Evolutionary conservation across 2,329 filamentous ascomycete species (phyloP).

Genomic region (Ascochyta pisi): DNA sequence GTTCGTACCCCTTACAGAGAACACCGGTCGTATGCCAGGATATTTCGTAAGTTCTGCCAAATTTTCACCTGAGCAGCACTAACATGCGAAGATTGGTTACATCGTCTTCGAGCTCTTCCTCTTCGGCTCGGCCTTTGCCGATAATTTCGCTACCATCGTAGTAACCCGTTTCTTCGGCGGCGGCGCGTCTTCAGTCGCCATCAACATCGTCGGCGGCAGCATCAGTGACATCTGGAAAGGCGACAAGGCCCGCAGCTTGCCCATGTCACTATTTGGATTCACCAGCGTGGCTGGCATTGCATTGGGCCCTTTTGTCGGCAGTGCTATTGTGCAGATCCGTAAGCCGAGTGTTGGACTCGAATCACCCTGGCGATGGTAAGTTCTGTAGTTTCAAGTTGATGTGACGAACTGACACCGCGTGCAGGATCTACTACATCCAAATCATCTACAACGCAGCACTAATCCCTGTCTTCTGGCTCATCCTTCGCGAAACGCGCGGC

Average conservation of each 20-base stretch:
- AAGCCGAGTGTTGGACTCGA: constrained; percentile 32
- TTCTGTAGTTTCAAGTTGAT: background rate
- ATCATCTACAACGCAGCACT: constrained; percentile 53
- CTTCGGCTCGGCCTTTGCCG: constrained; percentile 52
- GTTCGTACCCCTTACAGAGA: constrained; percentile 52
- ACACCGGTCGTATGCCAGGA: constrained; percentile 54
- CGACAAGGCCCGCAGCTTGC: constrained; percentile 51
- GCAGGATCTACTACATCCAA: constrained; percentile 55
- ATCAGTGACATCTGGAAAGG: constrained; percentile 48
- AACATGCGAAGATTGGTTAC: constrained; percentile 39
- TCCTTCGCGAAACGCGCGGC: constrained; percentile 52
- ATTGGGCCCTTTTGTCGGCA: constrained; percentile 53
- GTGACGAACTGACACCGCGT: background rate
- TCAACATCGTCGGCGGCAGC: constrained; percentile 47
- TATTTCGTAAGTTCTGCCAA: constrained; percentile 43
- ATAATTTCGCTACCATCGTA: constrained; percentile 54
- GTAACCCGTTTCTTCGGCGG: constrained; percentile 55
- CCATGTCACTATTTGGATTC: constrained; percentile 55
- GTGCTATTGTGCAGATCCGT: constrained; percentile 49
- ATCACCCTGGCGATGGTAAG: constrained; percentile 50
- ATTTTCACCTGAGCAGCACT: background rate
- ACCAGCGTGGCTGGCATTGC: constrained; percentile 55
- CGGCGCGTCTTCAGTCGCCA: constrained; percentile 52
- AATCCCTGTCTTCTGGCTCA: constrained; percentile 52
- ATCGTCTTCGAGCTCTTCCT: constrained; percentile 52